Conservation (phyloP, 2,329 filamentous ascomycete species). For the Fusarium praegraminearum region DNA sequence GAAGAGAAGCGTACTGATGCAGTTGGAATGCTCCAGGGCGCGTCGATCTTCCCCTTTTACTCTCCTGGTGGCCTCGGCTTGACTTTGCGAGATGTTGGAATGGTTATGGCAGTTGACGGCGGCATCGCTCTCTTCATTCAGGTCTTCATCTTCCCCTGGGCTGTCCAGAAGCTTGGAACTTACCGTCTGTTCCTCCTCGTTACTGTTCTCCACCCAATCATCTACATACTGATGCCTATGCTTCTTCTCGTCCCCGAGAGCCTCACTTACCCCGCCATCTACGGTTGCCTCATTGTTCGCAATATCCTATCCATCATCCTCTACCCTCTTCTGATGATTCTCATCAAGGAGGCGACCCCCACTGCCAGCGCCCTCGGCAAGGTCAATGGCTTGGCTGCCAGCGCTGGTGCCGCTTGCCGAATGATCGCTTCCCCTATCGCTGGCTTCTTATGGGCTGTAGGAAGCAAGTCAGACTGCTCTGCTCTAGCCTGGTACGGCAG, state of each 20-base stretch:
- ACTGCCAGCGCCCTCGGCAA: slow-evolving; percentile 68
- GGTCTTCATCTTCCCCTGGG: slow-evolving; percentile 70
- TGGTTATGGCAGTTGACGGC: slow-evolving; percentile 70
- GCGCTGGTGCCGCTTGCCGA: slow-evolving; percentile 73
- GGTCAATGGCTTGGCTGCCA: slow-evolving; percentile 75
- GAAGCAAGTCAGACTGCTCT: slow-evolving; percentile 69
- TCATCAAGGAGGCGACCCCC: slow-evolving; percentile 75
- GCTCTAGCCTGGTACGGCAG: slow-evolving; percentile 74
- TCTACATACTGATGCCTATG: slow-evolving; percentile 70
- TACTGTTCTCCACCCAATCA: slow-evolving; percentile 70
- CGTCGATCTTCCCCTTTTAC: slow-evolving; percentile 61
- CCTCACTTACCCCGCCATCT: slow-evolving; percentile 68
- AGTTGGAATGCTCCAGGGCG: slow-evolving; percentile 51
- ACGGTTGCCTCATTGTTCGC: slow-evolving; percentile 67
- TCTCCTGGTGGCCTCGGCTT: slow-evolving; percentile 73
- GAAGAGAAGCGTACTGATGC: slow-evolving; percentile 74
- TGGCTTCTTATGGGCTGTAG: slow-evolving; percentile 72
- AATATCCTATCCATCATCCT: slow-evolving; percentile 72
- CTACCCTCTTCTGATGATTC: slow-evolving; percentile 74
- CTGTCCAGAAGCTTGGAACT: slow-evolving; percentile 69
- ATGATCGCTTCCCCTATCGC: slow-evolving; percentile 75
- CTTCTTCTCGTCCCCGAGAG: slow-evolving; percentile 67
- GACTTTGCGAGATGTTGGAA: slow-evolving; percentile 71
- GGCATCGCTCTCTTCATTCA: slow-evolving; percentile 70
- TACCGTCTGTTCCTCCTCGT: slow-evolving; percentile 69